These are phyloP conservation scores for Limonium bicolor DNA, from an alignment of 148 eudicot genomes.

Conservation along the genomic window DNA sequence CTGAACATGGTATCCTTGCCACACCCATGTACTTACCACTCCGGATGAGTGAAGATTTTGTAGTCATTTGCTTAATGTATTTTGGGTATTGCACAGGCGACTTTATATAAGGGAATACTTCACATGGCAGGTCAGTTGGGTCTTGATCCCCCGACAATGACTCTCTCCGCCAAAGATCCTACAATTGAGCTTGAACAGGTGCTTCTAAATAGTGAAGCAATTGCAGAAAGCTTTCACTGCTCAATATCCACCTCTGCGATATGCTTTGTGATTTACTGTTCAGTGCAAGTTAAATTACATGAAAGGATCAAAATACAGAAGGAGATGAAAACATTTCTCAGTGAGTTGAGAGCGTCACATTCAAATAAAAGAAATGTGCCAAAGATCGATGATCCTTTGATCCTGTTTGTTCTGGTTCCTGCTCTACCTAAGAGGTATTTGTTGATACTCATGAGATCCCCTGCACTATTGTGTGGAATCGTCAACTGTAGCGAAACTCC, in stretches of 20 bases:
- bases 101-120: slow-evolving; percentile 62
- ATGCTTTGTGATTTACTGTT: slow-evolving; percentile 53
- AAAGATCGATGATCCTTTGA: slow-evolving; percentile 29
- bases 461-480: too few species aligned
- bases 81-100: slow-evolving; percentile 40
- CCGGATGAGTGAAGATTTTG: not conserved
- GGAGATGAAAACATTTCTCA: slow-evolving; percentile 32
- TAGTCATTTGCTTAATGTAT: not conserved
- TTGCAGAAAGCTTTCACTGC: slow-evolving; percentile 51
- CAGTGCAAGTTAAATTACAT: slow-evolving; percentile 16
- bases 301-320: slow-evolving; percentile 31
- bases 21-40: not conserved
- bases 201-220: slow-evolving; percentile 71
- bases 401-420: slow-evolving; percentile 70
- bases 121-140: slow-evolving; percentile 99
- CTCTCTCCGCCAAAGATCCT: slow-evolving; percentile 47
- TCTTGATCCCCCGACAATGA: slow-evolving; percentile 94
- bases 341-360: slow-evolving; percentile 22
- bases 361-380: slow-evolving; percentile 17
- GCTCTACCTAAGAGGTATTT: slow-evolving; percentile 92
- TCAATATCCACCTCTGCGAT: slow-evolving; percentile 61
- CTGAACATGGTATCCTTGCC: too few species aligned
- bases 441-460: too few species aligned
- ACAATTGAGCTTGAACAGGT: slow-evolving; percentile 63
- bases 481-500: too few species aligned